Evolutionary conservation across 1,139 yeast species (phyloP).

Genomic region (Dujonia santamariae): DNA sequence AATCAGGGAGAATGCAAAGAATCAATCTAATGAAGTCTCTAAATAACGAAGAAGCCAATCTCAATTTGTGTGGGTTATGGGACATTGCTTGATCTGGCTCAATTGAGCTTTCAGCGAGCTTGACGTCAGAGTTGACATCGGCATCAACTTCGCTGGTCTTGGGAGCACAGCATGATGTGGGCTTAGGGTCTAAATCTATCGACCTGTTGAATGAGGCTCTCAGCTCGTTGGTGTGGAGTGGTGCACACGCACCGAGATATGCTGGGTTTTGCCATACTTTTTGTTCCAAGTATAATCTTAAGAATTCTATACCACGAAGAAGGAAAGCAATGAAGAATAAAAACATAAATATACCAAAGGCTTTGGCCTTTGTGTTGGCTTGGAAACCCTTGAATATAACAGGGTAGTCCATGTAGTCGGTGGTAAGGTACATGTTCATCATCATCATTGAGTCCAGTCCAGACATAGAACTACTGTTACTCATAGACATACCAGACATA

Average conservation of each 20-base stretch:
- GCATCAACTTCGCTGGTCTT: constrained; percentile 3
- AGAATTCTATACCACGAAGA: constrained; percentile 56
- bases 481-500: constrained; percentile 10
- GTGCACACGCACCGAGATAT: constrained; percentile 15
- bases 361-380: constrained; percentile 56
- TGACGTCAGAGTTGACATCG: background rate
- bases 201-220: constrained; percentile 1
- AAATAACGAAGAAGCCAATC: constrained; percentile 25
- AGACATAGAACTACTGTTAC: constrained; percentile 10
- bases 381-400: constrained; percentile 53
- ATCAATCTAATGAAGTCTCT: constrained; percentile 55
- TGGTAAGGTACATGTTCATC: constrained; percentile 61
- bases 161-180: constrained; percentile 2
- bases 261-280: constrained; percentile 52
- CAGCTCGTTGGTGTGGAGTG: constrained; percentile 10
- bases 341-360: constrained; percentile 68
- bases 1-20: constrained; percentile 57
- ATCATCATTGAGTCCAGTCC: constrained; percentile 11
- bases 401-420: constrained; percentile 50
- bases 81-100: constrained; percentile 1
- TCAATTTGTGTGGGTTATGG: constrained; percentile 14
- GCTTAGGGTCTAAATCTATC: constrained; percentile 3
- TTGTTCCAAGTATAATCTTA: constrained; percentile 62
- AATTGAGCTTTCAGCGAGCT: background rate
- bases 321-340: constrained; percentile 56